Conservation (phyloP, 805 yeast species). For the Torulaspora delbrueckii region DNA sequence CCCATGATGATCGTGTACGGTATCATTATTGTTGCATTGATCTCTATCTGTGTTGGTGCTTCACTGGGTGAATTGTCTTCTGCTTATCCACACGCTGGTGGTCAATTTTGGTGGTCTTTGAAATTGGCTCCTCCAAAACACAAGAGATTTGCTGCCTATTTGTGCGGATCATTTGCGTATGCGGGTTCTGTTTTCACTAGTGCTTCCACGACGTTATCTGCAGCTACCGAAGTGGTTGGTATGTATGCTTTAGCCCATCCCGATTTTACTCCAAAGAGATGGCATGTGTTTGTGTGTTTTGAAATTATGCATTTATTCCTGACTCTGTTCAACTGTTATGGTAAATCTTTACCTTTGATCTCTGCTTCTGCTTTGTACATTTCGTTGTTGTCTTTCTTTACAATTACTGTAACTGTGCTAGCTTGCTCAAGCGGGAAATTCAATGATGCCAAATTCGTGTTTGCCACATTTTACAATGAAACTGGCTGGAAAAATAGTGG, state of each 20-base stretch:
- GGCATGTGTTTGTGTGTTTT: constrained; percentile 55
- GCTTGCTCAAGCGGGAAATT: constrained; percentile 54
- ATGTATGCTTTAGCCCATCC: constrained; percentile 39
- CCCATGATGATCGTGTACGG: constrained; percentile 58
- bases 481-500: constrained; percentile 61
- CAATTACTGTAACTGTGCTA: constrained; percentile 53
- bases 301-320: constrained; percentile 45
- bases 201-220: constrained; percentile 56
- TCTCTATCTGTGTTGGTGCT: constrained; percentile 47
- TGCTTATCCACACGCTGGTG: constrained; percentile 61
- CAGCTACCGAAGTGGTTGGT: constrained; percentile 52
- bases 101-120: constrained; percentile 59
- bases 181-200: constrained; percentile 61
- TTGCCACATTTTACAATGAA: constrained; percentile 50
- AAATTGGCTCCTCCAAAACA: constrained; percentile 47
- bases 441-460: constrained; percentile 53
- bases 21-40: constrained; percentile 47
- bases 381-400: constrained; percentile 50
- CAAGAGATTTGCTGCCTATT: constrained; percentile 46
- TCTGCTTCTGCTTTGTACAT: constrained; percentile 50
- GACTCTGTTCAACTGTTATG: constrained; percentile 52
- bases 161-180: constrained; percentile 63
- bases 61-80: constrained; percentile 52
- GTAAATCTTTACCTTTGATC: constrained; percentile 48
- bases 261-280: constrained; percentile 40